Evolutionary conservation across 2,329 filamentous ascomycete species (phyloP).

Genomic region (Fusarium buharicum): DNA sequence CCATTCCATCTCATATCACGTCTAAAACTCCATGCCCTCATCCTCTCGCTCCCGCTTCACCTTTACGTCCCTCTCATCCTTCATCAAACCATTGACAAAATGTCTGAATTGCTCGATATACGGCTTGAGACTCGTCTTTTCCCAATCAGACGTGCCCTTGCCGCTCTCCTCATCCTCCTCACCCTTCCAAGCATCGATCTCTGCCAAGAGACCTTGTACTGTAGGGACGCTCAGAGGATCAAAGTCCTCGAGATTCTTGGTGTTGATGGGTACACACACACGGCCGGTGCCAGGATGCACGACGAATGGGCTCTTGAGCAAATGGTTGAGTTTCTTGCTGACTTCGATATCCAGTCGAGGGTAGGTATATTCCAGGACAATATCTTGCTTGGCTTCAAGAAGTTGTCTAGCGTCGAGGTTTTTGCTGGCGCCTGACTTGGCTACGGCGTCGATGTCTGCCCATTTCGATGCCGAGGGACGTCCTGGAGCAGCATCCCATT

Average conservation of each 20-base stretch:
- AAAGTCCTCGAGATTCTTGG: conserved; percentile 77
- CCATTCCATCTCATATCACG: conserved; percentile 11
- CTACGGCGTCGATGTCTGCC: conserved; percentile 90
- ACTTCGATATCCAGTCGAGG: conserved; percentile 96
- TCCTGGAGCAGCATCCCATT: conserved; percentile 87
- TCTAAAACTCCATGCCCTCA: conserved; percentile 63
- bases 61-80: conserved; percentile 71
- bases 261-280: conserved; percentile 95
- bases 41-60: conserved; percentile 68
- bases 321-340: conserved; percentile 96
- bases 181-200: conserved; percentile 84
- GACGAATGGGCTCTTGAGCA: conserved; percentile 97
- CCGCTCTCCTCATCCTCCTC: conserved; percentile 54
- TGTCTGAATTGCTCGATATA: conserved; percentile 90
- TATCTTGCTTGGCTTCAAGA: conserved; percentile 91
- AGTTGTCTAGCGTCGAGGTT: conserved; percentile 78
- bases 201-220: conserved; percentile 79
- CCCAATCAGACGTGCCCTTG: conserved; percentile 78
- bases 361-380: conserved; percentile 97
- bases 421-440: conserved; percentile 78
- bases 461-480: conserved; percentile 85
- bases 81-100: conserved; percentile 82
- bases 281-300: conserved; percentile 94
- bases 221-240: conserved; percentile 91
- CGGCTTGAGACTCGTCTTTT: conserved; percentile 94